These are phyloP conservation scores for Atalantia buxifolia DNA, from an alignment of 345 rosid species.

Conservation along the genomic window DNA sequence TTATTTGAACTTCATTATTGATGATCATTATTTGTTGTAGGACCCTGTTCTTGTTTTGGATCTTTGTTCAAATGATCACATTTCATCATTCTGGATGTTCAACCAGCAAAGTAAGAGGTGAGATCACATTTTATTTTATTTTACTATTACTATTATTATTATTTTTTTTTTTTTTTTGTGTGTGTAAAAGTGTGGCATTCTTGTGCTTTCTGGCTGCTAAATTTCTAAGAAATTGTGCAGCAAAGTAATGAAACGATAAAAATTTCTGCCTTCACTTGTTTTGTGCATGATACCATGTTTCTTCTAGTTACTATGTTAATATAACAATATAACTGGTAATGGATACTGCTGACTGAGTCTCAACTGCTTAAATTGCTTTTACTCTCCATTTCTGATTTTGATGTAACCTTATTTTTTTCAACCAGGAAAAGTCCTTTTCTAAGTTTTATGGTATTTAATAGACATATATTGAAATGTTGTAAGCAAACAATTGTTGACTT, in stretches of 20 bases:
- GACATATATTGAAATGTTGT: background rate
- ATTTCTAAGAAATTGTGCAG: background rate
- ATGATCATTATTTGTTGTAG: slow-evolving; percentile 40
- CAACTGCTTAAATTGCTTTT: background rate
- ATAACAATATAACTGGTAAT: background rate
- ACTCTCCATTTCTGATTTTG: background rate
- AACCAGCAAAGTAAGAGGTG: slow-evolving; percentile 95
- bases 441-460: background rate
- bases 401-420: background rate
- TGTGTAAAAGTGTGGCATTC: background rate
- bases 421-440: background rate
- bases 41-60: slow-evolving; percentile 78
- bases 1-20: background rate
- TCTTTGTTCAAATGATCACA: slow-evolving; percentile 61
- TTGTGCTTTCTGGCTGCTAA: background rate
- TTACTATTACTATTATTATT: background rate
- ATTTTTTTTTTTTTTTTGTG: background rate
- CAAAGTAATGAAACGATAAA: background rate
- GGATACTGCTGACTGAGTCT: background rate
- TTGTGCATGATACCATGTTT: background rate
- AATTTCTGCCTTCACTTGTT: background rate
- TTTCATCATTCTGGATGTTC: slow-evolving; percentile 92
- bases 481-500: background rate
- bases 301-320: background rate
- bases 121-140: background rate